Conservation (phyloP, 768 basidiomycete species). For the Podaxis pistillaris region DNA sequence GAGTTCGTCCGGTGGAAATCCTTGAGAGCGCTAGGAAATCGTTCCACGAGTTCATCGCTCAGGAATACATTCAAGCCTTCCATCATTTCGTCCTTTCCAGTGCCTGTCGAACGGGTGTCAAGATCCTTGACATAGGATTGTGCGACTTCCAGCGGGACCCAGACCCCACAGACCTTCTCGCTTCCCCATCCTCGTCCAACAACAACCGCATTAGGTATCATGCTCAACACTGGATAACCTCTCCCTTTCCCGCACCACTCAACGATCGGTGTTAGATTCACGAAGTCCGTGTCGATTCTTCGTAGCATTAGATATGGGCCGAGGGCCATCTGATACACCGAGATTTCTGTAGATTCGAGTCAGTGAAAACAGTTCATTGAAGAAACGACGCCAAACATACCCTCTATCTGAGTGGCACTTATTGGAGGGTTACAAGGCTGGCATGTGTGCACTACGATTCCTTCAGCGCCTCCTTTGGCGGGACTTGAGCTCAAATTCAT, state of each 20-base stretch:
- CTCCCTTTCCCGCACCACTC: constrained; percentile 17
- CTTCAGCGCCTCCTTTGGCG: constrained; percentile 23
- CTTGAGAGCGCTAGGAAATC: constrained; percentile 61
- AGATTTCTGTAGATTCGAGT: constrained; percentile 48
- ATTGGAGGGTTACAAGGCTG: constrained; percentile 61
- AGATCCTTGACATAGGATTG: constrained; percentile 52
- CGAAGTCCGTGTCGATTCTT: constrained; percentile 77
- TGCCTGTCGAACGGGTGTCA: constrained; percentile 24
- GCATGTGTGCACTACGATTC: constrained; percentile 62
- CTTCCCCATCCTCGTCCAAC: constrained; percentile 58
- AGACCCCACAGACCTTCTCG: constrained; percentile 55
- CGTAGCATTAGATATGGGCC: constrained; percentile 57
- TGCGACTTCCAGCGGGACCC: constrained; percentile 65
- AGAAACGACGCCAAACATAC: constrained; percentile 33
- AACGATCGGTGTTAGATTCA: constrained; percentile 64
- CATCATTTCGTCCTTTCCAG: constrained; percentile 30
- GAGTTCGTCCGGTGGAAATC: constrained; percentile 52
- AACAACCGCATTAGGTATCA: constrained; percentile 45
- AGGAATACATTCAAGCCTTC: constrained; percentile 47
- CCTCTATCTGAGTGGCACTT: constrained; percentile 69
- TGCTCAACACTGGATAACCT: constrained; percentile 31
- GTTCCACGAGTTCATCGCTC: constrained; percentile 57
- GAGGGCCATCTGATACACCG: constrained; percentile 70
- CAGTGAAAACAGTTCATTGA: constrained; percentile 2
- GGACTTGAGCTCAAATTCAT: constrained; percentile 26